Percentiles rank a stretch among this genome's conserved stretches.
These are phyloP conservation scores for Pseudovirgaria hyperparasitica DNA, from an alignment of 2,329 filamentous ascomycete genomes.

Conservation along the genomic window DNA sequence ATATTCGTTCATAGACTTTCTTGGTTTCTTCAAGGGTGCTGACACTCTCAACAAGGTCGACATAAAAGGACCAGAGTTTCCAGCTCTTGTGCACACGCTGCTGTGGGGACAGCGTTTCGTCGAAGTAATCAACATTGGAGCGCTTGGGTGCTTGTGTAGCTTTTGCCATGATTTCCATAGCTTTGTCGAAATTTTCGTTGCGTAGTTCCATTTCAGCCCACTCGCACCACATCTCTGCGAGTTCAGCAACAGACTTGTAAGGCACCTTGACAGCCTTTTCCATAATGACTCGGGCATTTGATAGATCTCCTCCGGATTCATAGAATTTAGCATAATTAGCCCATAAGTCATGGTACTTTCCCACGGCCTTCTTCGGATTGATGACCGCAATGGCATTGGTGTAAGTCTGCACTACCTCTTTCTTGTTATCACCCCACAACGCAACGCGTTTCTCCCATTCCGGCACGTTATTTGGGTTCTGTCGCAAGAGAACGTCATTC, in stretches of 20 bases:
- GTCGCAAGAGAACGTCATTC: conserved; percentile 87
- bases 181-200: conserved; percentile 89
- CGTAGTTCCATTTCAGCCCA: conserved; percentile 98
- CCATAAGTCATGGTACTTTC: conserved; percentile 91
- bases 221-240: conserved; percentile 97
- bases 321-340: conserved; percentile 96
- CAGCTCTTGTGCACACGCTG: conserved; percentile 97
- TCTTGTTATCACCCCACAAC: conserved; percentile 87
- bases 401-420: conserved; percentile 86
- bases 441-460: conserved; percentile 98
- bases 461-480: conserved; percentile 90
- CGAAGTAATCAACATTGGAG: conserved; percentile 98
- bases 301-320: conserved; percentile 71
- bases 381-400: conserved; percentile 88
- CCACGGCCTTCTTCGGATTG: conserved; percentile 85
- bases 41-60: conserved; percentile 92
- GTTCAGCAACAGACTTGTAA: conserved; percentile 92
- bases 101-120: conserved; percentile 85
- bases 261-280: conserved; percentile 97
- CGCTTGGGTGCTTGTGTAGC: conserved; percentile 93
- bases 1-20: conserved; percentile 93
- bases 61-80: conserved; percentile 99
- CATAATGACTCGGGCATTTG: conserved; percentile 82
- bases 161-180: conserved; percentile 92
- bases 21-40: conserved; percentile 81